phyloP scores from a whole-genome alignment of 2,329 filamentous ascomycete genomes.

The Pezizomycotina sp. region DNA sequence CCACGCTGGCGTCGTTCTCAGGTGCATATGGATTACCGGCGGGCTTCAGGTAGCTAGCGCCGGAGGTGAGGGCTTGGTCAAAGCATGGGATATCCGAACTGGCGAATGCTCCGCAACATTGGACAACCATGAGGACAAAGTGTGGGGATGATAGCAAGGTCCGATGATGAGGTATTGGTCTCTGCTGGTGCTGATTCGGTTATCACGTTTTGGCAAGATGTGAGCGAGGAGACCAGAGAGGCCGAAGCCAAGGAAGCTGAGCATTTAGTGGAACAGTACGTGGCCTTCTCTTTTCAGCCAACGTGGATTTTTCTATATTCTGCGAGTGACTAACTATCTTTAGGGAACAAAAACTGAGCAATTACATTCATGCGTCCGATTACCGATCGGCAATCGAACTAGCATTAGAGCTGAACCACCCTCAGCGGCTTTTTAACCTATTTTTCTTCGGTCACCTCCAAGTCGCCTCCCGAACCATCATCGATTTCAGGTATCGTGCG shows the following conservation, averaged over 20 bases:
- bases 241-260: constrained; percentile 40
- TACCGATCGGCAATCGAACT: constrained; percentile 88
- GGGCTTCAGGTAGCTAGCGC: constrained; percentile 59
- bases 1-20: constrained; percentile 87
- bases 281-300: neutral
- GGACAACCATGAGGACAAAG: constrained; percentile 80
- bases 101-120: constrained; percentile 78
- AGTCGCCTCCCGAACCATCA: constrained; percentile 31
- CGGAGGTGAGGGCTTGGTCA: constrained; percentile 85
- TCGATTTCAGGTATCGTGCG: no score
- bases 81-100: constrained; percentile 79
- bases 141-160: constrained; percentile 26
- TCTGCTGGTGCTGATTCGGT: constrained; percentile 87
- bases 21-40: constrained; percentile 67
- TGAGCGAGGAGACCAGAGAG: constrained; percentile 59
- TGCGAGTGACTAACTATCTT: constrained; percentile 1
- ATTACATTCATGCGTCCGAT: constrained; percentile 72
- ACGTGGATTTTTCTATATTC: neutral
- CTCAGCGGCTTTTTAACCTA: constrained; percentile 64
- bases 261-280: constrained; percentile 60
- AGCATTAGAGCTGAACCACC: constrained; percentile 85
- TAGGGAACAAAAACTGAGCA: constrained; percentile 71
- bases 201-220: constrained; percentile 91
- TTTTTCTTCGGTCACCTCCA: constrained; percentile 48
- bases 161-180: constrained; percentile 43